phyloP scores from a whole-genome alignment of 495 filamentous ascomycete genomes.

The Extremus antarcticus region DNA sequence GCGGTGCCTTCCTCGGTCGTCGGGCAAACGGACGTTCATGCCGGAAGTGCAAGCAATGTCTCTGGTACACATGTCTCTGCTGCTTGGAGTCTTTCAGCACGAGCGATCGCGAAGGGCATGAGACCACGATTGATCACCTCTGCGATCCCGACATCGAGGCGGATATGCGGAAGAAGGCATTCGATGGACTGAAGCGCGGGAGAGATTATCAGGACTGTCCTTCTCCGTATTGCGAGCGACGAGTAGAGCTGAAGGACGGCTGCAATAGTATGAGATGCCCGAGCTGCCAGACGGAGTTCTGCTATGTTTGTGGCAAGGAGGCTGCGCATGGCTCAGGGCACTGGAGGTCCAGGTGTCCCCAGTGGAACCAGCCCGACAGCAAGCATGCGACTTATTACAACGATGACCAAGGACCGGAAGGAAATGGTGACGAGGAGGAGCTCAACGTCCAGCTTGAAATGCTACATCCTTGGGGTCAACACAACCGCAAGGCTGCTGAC shows the following conservation, averaged over 20 bases:
- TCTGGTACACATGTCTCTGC: constrained; percentile 8
- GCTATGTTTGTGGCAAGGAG: constrained; percentile 7
- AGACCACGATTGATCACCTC: constrained; percentile 1
- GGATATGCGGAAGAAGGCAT: background rate
- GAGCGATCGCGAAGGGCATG: background rate
- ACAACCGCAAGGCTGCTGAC: no score
- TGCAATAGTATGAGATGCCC: constrained; percentile 10
- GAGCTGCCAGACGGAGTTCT: constrained; percentile 9
- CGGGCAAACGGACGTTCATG: background rate
- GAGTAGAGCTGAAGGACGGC: constrained; percentile 5
- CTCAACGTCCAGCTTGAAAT: background rate
- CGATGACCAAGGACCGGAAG: background rate
- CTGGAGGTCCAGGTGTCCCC: background rate
- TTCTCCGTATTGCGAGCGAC: background rate
- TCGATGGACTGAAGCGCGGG: constrained; percentile 5
- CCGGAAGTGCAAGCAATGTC: constrained; percentile 5
- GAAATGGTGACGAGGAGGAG: background rate
- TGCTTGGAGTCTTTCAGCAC: background rate
- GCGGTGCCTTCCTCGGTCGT: constrained; percentile 2
- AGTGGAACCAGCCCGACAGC: background rate
- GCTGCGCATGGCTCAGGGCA: background rate
- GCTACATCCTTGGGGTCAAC: background rate
- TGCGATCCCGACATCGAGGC: background rate
- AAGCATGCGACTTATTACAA: background rate
- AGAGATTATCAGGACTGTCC: constrained; percentile 14